Conservation (phyloP, 768 basidiomycete species). For the Pleurotus tuoliensis region DNA sequence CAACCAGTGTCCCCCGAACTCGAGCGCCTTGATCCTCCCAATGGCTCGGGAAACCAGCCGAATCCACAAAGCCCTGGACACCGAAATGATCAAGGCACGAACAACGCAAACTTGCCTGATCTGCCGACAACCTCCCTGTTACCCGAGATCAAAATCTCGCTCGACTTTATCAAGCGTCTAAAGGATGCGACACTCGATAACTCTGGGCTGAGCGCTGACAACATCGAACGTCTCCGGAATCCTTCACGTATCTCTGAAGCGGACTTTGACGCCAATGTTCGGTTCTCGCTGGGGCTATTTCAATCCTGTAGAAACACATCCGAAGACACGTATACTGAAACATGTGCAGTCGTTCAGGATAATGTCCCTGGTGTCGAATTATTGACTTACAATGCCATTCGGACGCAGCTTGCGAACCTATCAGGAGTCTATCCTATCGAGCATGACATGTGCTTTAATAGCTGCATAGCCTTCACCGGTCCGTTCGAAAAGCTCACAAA, state of each 20-base stretch:
- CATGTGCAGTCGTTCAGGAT: background rate
- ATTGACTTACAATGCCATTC: slow-evolving; percentile 9
- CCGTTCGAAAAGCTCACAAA: slow-evolving; percentile 20
- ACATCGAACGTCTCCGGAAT: slow-evolving; percentile 11
- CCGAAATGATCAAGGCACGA: too few species aligned
- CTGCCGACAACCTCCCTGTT: background rate
- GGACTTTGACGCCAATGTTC: background rate
- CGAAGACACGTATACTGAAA: background rate
- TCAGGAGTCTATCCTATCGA: slow-evolving; percentile 27
- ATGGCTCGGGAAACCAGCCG: too few species aligned
- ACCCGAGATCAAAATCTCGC: slow-evolving; percentile 8
- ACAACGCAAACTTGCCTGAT: too few species aligned
- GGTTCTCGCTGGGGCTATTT: background rate
- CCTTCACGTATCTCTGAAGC: background rate
- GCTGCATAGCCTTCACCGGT: slow-evolving; percentile 33
- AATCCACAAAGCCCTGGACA: too few species aligned
- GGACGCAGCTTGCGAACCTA: slow-evolving; percentile 14
- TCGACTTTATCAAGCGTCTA: slow-evolving; percentile 12
- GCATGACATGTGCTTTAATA: slow-evolving; percentile 36
- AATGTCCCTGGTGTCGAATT: background rate
- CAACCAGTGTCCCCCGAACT: too few species aligned
- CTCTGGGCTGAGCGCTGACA: slow-evolving; percentile 8
- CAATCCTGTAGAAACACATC: background rate
- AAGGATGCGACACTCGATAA: slow-evolving; percentile 14
- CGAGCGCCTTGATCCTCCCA: too few species aligned